Percentiles rank a stretch among this genome's conserved stretches.
phyloP scores from a whole-genome alignment of 768 basidiomycete genomes.

The Tricholoma terreum region DNA sequence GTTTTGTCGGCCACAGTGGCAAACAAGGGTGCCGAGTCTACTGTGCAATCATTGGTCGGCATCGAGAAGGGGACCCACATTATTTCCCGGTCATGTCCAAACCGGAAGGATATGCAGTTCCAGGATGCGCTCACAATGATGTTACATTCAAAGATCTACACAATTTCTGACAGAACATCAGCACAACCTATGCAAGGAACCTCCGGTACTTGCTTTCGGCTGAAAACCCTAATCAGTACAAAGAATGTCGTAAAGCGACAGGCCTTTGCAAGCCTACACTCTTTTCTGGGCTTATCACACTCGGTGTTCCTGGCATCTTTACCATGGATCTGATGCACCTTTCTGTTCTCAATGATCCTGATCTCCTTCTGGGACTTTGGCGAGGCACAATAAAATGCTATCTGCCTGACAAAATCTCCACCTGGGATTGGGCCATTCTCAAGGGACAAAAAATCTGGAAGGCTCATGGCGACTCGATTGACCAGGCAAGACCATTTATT shows the following conservation, averaged over 20 bases:
- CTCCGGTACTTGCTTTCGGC: too few species aligned
- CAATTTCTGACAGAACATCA: background rate
- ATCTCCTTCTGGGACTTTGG: too few species aligned
- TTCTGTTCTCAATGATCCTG: too few species aligned
- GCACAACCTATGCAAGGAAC: too few species aligned
- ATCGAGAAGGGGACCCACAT: background rate
- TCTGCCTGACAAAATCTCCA: background rate
- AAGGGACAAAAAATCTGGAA: slow-evolving; percentile 3
- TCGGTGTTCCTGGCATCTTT: too few species aligned
- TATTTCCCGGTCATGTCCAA: background rate
- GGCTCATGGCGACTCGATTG: too few species aligned
- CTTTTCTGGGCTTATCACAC: too few species aligned
- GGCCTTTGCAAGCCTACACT: background rate
- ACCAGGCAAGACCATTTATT: too few species aligned
- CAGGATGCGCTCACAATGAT: background rate
- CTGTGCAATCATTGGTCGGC: background rate
- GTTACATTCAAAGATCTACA: background rate
- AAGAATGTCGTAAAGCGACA: background rate
- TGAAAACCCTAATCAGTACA: background rate
- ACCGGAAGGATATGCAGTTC: background rate
- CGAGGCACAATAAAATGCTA: background rate
- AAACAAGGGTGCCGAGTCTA: background rate
- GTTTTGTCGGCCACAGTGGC: too few species aligned
- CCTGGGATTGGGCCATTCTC: slow-evolving; percentile 5
- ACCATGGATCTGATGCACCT: too few species aligned